Evolutionary conservation across 441 rosid genomes (phyloP), one percentile per base, ranked within the genome.

Genomic region (Populus tomentosa): DNA sequence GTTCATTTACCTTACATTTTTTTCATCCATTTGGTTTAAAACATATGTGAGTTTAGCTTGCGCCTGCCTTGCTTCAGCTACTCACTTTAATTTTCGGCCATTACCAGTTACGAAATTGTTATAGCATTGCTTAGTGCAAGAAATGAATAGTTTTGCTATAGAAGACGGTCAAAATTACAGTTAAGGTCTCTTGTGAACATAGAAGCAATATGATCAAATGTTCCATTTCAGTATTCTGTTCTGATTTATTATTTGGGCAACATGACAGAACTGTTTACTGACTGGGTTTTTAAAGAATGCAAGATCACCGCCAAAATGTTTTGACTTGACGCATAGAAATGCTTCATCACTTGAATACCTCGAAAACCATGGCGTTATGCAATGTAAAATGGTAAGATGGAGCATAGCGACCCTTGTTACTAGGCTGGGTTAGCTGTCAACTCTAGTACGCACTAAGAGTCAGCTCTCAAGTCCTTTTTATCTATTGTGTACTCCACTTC

Each of bases 1-100:
- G 4, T 94, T 94, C 75, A 67, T 87, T 35, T 91, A 91, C 61
- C 89, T 96, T 42, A 92, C 94, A 81, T 72, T 94, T 71, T 90
- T 81, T 78, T 84, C 91, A 69, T 88, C 90, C 73, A 76, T 83
- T 64, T 87, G 88, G 86, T 92, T 84, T 78, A 92, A 84, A 84
- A 78, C 85, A 63, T 92, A 94, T 79, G 98, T 88, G 79, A 83
- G 76, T 83, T 76, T 90, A 69, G 89, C 94, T 38, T 90, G 92
- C 84, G 82, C 85, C 40, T 89, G 76, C 77, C 86, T 96, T 72
- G 74, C 92, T 67, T 80, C 78, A 71, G 92, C 90, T 73, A 91
- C 96, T 67, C 70, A 73, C 83, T 89, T 84, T 70, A 85, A 89
- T 76, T 77, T 94, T 81, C 87, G 78, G 20, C 91, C 95, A 13